Evolutionary conservation across 441 rosid species (phyloP).

Genomic region (Populus trichocarpa): DNA sequence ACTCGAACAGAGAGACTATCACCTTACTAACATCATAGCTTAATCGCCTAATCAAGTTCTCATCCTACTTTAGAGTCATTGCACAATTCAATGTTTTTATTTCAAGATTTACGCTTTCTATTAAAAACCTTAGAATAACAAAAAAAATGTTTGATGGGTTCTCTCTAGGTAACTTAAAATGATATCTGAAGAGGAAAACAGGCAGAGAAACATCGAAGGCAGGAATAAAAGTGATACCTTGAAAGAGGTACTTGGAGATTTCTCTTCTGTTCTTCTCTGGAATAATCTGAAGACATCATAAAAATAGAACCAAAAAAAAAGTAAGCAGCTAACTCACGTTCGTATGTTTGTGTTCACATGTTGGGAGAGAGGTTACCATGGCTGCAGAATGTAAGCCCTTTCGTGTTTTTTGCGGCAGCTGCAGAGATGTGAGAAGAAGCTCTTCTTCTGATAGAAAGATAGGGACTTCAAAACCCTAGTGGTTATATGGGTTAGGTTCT

Average conservation of each 20-base stretch:
- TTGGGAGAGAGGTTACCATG: neutral
- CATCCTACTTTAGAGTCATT: neutral
- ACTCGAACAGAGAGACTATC: neutral
- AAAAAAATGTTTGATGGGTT: too few species aligned
- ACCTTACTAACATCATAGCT: neutral
- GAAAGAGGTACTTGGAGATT: constrained; percentile 11
- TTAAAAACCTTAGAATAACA: too few species aligned
- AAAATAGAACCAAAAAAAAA: neutral
- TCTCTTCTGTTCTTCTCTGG: constrained; percentile 9
- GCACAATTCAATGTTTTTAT: neutral
- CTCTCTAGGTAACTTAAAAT: neutral
- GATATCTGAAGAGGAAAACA: neutral
- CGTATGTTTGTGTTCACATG: neutral
- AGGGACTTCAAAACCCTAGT: neutral
- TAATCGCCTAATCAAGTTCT: neutral
- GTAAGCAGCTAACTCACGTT: neutral
- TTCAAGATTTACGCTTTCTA: neutral
- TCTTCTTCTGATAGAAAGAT: neutral
- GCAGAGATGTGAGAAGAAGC: neutral
- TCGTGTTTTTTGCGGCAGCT: neutral
- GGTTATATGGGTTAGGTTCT: neutral
- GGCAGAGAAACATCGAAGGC: neutral
- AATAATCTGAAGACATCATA: neutral
- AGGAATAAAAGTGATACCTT: neutral
- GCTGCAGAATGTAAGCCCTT: neutral